Percentiles rank a stretch among this genome's conserved stretches.
phyloP scores from a whole-genome alignment of 306 rosid species.

The Begonia masoniana region DNA sequence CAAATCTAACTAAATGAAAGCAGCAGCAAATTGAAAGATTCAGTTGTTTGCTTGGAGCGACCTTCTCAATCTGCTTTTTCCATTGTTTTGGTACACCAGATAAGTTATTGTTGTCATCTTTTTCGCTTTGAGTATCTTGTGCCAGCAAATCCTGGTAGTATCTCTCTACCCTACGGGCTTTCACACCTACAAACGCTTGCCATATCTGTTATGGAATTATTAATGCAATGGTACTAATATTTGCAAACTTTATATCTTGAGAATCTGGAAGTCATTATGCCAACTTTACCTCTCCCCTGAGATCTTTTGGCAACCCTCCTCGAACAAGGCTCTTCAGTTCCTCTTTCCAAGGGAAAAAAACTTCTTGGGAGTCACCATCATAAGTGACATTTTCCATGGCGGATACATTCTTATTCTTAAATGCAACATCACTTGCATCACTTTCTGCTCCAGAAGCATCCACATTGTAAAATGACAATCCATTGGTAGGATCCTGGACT shows the following conservation, averaged over 20 bases:
- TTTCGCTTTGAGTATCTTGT: conserved; percentile 35
- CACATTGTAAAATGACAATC: conserved; percentile 9
- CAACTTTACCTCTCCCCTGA: conserved; percentile 82
- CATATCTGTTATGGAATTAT: conserved; percentile 69
- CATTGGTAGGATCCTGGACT: conserved; percentile 16
- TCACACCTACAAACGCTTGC: conserved; percentile 98
- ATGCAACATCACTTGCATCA: conserved; percentile 1
- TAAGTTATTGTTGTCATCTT: conserved; percentile 28
- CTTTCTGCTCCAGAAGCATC: conserved; percentile 9
- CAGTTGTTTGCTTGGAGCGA: conserved; percentile 29
- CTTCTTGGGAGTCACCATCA: conserved; percentile 25
- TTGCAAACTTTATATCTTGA: conserved; percentile 15
- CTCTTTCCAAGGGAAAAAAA: conserved; percentile 40
- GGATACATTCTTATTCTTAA: conserved; percentile 10
- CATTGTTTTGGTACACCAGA: conserved; percentile 56
- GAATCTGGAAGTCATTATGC: conserved; percentile 14
- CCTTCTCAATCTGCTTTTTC: conserved; percentile 99
- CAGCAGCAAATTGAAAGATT: conserved; percentile 66
- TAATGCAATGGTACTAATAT: conserved; percentile 20
- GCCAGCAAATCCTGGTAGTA: conserved; percentile 69
- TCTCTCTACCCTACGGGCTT: conserved; percentile 53
- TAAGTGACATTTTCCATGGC: conserved; percentile 16
- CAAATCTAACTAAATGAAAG: conserved; percentile 51
- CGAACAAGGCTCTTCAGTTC: conserved; percentile 76
- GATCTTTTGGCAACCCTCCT: conserved; percentile 88